Conservation (phyloP, 257 asterid genomes). For the Thymus mandschuricus region DNA sequence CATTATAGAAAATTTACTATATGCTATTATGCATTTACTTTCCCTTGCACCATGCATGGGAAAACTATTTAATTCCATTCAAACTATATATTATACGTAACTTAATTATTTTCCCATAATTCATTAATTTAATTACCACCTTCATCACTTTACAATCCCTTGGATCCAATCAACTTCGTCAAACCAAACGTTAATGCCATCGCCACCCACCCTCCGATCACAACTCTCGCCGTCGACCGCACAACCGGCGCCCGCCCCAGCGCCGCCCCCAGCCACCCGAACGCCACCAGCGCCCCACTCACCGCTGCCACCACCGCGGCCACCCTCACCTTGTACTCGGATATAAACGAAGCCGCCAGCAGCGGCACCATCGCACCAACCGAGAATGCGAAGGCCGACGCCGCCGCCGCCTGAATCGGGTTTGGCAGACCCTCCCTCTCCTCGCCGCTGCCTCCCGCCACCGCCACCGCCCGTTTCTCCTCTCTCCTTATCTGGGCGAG, state of each 20-base stretch:
- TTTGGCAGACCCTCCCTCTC: constrained; percentile 54
- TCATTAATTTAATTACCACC: no score
- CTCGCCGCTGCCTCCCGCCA: neutral
- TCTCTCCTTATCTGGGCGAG: constrained; percentile 63
- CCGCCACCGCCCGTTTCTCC: constrained; percentile 28
- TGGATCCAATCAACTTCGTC: constrained; percentile 72
- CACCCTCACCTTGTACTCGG: constrained; percentile 62
- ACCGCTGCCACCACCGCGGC: constrained; percentile 64
- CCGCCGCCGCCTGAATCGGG: constrained; percentile 79
- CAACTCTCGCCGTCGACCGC: constrained; percentile 60
- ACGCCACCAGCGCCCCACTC: constrained; percentile 57
- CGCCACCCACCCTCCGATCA: constrained; percentile 89
- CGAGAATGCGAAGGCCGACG: constrained; percentile 74
- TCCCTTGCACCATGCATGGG: no score
- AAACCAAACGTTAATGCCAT: constrained; percentile 83
- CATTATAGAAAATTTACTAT: no score
- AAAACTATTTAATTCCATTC: no score
- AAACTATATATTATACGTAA: no score
- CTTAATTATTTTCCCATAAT: no score
- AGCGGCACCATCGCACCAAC: constrained; percentile 80
- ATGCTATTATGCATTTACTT: no score
- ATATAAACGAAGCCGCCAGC: constrained; percentile 72
- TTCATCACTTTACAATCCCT: constrained; percentile 37
- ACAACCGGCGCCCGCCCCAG: constrained; percentile 64
- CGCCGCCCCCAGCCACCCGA: constrained; percentile 77